Conservation (phyloP, 768 basidiomycete species). For the Clitopilus passeckerianus region DNA sequence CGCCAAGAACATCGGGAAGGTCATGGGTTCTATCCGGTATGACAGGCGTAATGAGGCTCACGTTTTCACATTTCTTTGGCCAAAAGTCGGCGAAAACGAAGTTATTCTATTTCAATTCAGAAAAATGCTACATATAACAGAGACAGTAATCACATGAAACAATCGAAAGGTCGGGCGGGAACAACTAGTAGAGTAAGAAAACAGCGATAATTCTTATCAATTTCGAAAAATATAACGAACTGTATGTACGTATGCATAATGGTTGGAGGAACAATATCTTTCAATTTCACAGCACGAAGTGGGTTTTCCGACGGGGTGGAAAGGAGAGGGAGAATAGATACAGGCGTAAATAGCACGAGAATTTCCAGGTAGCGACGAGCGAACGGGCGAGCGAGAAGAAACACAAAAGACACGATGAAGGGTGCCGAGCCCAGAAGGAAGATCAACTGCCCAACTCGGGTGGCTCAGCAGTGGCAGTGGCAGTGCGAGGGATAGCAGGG, state of each 20-base stretch:
- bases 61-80: no score
- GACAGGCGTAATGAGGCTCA: no score
- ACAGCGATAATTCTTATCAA: background rate
- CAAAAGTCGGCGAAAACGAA: background rate
- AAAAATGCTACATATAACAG: no score
- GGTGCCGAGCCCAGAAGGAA: background rate
- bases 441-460: background rate
- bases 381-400: background rate
- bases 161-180: no score
- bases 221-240: background rate
- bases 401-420: background rate
- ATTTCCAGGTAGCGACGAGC: background rate
- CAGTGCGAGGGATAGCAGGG: background rate
- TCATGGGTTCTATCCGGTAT: background rate
- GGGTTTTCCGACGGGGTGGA: background rate
- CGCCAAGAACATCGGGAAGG: background rate
- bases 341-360: background rate
- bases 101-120: background rate
- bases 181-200: no score
- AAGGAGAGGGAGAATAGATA: background rate
- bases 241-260: background rate
- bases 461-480: background rate
- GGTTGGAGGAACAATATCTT: background rate
- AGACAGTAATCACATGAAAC: no score
- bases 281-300: background rate